These are phyloP conservation scores for Fagopyrum homotropicum DNA, from an alignment of 148 eudicot genomes.

Conservation along the genomic window DNA sequence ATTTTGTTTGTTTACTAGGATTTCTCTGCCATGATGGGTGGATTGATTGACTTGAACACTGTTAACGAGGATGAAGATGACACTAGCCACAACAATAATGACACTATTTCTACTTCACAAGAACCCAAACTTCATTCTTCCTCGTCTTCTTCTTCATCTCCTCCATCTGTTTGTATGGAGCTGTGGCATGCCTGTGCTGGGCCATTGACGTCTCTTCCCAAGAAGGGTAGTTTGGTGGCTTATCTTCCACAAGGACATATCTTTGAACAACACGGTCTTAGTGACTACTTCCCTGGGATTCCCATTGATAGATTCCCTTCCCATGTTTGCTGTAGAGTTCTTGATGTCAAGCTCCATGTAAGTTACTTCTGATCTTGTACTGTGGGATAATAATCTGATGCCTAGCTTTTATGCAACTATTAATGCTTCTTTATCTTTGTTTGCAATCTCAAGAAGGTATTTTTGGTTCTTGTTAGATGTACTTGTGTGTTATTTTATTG, in stretches of 20 bases:
- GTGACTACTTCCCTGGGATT: slow-evolving; percentile 34
- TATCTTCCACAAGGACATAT: slow-evolving; percentile 91
- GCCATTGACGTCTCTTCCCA: slow-evolving; percentile 66
- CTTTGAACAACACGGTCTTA: slow-evolving; percentile 37
- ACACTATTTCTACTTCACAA: slow-evolving; percentile 19
- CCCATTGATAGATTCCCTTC: slow-evolving; percentile 42
- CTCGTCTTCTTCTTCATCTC: slow-evolving; percentile 25
- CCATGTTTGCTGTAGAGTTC: slow-evolving; percentile 80
- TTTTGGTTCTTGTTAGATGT: not conserved
- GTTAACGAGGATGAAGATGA: slow-evolving; percentile 47
- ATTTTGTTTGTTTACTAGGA: not conserved
- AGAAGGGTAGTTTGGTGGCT: slow-evolving; percentile 67
- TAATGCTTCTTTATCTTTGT: slow-evolving; percentile 1
- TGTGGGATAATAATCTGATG: not conserved
- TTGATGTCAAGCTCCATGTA: slow-evolving; percentile 94
- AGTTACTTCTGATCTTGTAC: slow-evolving; percentile 12
- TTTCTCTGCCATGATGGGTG: slow-evolving; percentile 41
- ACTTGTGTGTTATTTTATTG: not conserved
- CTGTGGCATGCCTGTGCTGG: slow-evolving; percentile 99
- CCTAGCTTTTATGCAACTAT: not conserved
- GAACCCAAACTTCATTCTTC: slow-evolving; percentile 10
- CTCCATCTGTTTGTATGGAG: slow-evolving; percentile 75
- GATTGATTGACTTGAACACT: slow-evolving; percentile 77
- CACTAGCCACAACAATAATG: not conserved
- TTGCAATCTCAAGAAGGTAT: not conserved